Percentiles rank a stretch among this genome's conserved stretches.
Evolutionary conservation across 139 green algal genomes (phyloP).

Genomic region (Mesotaenium endlicherianum): DNA sequence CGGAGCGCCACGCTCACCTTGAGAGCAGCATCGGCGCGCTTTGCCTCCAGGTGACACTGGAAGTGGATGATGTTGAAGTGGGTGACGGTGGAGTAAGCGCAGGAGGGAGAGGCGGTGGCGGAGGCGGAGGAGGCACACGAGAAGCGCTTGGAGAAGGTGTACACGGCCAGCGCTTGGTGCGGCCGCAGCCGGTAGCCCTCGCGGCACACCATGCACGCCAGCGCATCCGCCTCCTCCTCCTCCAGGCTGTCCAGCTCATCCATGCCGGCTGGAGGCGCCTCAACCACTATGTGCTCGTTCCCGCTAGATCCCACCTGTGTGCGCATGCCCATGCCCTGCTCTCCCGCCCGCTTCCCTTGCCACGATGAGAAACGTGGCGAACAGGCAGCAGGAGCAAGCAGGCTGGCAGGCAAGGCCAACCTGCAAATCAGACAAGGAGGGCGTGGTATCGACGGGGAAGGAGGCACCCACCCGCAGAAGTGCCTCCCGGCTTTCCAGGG

Average conservation of each 20-base stretch:
- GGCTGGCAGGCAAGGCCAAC: too few species aligned
- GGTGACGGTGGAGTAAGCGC: constrained; percentile 45
- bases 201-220: constrained; percentile 61
- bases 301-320: constrained; percentile 40
- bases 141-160: constrained; percentile 60
- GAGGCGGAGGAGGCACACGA: background rate
- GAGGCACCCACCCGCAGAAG: constrained; percentile 41
- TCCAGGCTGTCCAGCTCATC: constrained; percentile 29
- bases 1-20: too few species aligned
- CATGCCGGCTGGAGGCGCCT: background rate
- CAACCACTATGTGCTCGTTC: constrained; percentile 12
- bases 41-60: constrained; percentile 60
- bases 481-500: constrained; percentile 18
- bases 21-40: constrained; percentile 57
- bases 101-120: background rate
- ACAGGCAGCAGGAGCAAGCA: too few species aligned
- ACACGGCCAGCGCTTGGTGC: constrained; percentile 57
- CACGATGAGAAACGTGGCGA: too few species aligned
- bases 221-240: constrained; percentile 52
- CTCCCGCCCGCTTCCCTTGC: too few species aligned
- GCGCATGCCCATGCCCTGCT: constrained; percentile 52
- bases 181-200: constrained; percentile 63
- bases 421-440: too few species aligned
- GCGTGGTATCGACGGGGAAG: too few species aligned
- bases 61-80: constrained; percentile 75